Conservation (phyloP, 768 basidiomycete genomes). For the Sarcodon sp. region DNA sequence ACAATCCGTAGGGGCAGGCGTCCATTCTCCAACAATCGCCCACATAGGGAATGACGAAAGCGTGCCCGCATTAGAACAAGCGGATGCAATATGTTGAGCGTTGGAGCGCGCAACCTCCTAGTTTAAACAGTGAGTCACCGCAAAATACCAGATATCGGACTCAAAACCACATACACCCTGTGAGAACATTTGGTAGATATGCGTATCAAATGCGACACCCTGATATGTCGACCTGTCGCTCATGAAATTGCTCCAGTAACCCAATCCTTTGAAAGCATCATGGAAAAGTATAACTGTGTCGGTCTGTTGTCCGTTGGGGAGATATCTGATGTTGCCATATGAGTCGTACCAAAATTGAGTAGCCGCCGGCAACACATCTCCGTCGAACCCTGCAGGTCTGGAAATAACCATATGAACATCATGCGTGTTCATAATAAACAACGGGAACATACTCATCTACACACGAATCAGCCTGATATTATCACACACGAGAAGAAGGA, state of each 20-base stretch:
- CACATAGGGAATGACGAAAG: slow-evolving; percentile 52
- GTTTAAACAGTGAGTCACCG: background rate
- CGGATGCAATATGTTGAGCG: slow-evolving; percentile 44
- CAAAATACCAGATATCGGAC: background rate
- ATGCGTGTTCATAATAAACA: background rate
- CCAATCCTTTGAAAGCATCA: slow-evolving; percentile 68
- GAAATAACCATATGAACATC: background rate
- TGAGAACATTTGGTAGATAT: slow-evolving; percentile 69
- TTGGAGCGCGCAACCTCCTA: slow-evolving; percentile 30
- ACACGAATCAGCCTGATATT: too few species aligned
- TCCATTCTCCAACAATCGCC: slow-evolving; percentile 86
- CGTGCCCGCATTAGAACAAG: slow-evolving; percentile 33
- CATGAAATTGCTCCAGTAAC: slow-evolving; percentile 6
- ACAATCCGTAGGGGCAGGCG: slow-evolving; percentile 66
- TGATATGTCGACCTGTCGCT: slow-evolving; percentile 22
- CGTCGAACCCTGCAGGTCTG: slow-evolving; percentile 67
- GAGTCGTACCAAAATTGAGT: slow-evolving; percentile 63
- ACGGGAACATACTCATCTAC: background rate
- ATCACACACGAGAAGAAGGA: background rate
- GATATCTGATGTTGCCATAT: slow-evolving; percentile 53
- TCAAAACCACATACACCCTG: slow-evolving; percentile 26
- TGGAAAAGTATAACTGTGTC: slow-evolving; percentile 58
- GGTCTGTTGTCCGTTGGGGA: slow-evolving; percentile 24
- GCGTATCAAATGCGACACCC: slow-evolving; percentile 71
- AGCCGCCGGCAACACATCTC: slow-evolving; percentile 33